A percentile compares a stretch with the other conserved stretches of the same genome.
Evolutionary conservation across 176 grass and related monocot genomes (phyloP).

Genomic region (Coix lacrymajobi): DNA sequence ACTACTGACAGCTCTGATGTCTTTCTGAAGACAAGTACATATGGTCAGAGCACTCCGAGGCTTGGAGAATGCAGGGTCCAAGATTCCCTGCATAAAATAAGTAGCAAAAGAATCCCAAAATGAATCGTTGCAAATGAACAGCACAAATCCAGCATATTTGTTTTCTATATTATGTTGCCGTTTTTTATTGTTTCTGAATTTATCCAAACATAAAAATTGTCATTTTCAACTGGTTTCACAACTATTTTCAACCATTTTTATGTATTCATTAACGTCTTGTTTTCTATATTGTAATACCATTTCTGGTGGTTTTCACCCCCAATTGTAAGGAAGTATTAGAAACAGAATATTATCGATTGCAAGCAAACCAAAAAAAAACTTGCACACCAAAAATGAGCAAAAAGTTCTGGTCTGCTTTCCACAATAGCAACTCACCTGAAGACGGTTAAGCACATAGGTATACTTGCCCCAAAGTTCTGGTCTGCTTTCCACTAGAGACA

Average conservation of each 20-base stretch:
- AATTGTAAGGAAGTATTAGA: background rate
- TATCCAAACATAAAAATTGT: background rate
- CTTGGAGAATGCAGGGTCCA: slow-evolving; percentile 83
- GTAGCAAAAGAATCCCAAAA: background rate
- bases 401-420: too few relatives aligned
- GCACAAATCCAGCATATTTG: background rate
- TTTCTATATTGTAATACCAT: background rate
- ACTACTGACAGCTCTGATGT: slow-evolving; percentile 26
- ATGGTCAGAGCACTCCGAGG: slow-evolving; percentile 36
- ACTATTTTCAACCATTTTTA: background rate
- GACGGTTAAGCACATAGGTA: slow-evolving; percentile 95
- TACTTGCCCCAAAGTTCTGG: slow-evolving; percentile 99
- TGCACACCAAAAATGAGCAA: background rate
- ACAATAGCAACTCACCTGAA: slow-evolving; percentile 58
- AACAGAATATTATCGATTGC: background rate
- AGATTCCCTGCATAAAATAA: slow-evolving; percentile 62
- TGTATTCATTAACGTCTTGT: background rate
- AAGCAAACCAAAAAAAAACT: background rate
- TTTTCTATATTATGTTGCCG: background rate
- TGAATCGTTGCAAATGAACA: background rate
- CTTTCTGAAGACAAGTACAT: slow-evolving; percentile 59
- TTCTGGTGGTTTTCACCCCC: background rate
- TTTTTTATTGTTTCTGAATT: background rate
- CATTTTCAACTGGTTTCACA: background rate
- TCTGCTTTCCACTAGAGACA: slow-evolving; percentile 88